A percentile compares a stretch with the other conserved stretches of the same genome.
phyloP scores from a whole-genome alignment of 352 stramenopile genomes.

The Pythium dissimile region DNA sequence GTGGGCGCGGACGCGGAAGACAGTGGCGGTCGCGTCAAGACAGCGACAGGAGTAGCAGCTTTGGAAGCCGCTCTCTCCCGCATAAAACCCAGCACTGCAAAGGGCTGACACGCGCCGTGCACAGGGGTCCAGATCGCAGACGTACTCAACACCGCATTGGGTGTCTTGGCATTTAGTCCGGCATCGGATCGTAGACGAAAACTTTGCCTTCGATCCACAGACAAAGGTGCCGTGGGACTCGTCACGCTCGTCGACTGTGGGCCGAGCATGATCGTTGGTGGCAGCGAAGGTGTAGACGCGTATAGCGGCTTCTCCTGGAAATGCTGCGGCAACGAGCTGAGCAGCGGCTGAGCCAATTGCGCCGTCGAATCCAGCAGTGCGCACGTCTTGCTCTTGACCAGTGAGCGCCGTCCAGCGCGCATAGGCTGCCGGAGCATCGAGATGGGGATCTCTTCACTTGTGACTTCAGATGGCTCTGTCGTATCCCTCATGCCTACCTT shows the following conservation, averaged over 20 bases:
- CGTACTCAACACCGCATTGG: not conserved
- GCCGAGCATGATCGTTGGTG: not conserved
- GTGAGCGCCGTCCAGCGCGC: conserved; percentile 2
- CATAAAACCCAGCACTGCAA: conserved; percentile 64
- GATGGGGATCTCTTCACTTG: not conserved
- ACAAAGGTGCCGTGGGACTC: not conserved
- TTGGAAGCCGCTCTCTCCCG: conserved; percentile 23
- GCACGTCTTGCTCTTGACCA: conserved; percentile 25
- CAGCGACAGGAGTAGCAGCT: not conserved
- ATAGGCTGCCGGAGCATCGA: not conserved
- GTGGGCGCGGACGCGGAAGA: too few relatives aligned
- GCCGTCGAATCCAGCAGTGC: conserved; percentile 13
- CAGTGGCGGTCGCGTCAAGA: too few relatives aligned
- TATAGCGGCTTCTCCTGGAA: conserved; percentile 24
- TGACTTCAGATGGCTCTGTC: too few relatives aligned
- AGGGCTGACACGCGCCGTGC: conserved; percentile 72
- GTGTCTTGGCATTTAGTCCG: conserved; percentile 14
- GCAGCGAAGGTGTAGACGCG: not conserved
- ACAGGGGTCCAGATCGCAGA: conserved; percentile 65
- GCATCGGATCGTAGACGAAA: conserved; percentile 35
- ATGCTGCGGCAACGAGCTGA: not conserved
- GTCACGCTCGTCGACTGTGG: not conserved
- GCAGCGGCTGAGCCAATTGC: not conserved
- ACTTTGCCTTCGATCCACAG: conserved; percentile 24
- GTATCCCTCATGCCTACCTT: too few relatives aligned